These are phyloP conservation scores for Cordyceps fumosorosea DNA, from an alignment of 2,329 filamentous ascomycete species.

Conservation along the genomic window DNA sequence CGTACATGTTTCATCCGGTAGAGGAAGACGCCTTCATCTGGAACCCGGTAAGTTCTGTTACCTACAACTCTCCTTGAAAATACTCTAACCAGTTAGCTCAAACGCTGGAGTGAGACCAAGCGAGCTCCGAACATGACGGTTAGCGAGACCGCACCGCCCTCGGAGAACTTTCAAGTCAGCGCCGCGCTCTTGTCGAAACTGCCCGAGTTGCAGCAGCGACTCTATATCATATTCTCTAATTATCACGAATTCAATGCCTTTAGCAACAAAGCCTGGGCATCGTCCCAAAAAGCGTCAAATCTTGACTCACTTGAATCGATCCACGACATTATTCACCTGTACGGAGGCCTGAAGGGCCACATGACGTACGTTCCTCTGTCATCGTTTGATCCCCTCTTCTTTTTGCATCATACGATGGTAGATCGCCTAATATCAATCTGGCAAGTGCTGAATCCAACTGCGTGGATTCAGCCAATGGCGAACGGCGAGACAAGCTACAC, in stretches of 20 bases:
- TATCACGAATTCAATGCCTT: constrained; percentile 63
- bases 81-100: constrained; percentile 38
- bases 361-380: constrained; percentile 67
- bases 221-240: constrained; percentile 61
- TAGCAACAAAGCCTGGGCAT: constrained; percentile 61
- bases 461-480: constrained; percentile 54
- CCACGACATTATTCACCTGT: constrained; percentile 57
- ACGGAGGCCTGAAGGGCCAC: constrained; percentile 55
- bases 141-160: constrained; percentile 30
- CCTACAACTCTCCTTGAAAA: too few species aligned
- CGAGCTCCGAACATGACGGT: constrained; percentile 40
- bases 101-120: constrained; percentile 53
- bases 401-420: constrained; percentile 68
- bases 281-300: constrained; percentile 36
- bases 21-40: constrained; percentile 52
- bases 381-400: constrained; percentile 74
- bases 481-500: constrained; percentile 57
- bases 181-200: constrained; percentile 39
- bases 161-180: constrained; percentile 54
- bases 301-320: constrained; percentile 61
- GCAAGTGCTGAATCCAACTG: constrained; percentile 65
- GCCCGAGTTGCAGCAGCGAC: constrained; percentile 50
- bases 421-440: constrained; percentile 72
- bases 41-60: constrained; percentile 44
- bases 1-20: constrained; percentile 54